Percentiles rank a stretch among this genome's conserved stretches.
Conservation (phyloP, 805 yeast species). For the Saturnispora hagleri region DNA sequence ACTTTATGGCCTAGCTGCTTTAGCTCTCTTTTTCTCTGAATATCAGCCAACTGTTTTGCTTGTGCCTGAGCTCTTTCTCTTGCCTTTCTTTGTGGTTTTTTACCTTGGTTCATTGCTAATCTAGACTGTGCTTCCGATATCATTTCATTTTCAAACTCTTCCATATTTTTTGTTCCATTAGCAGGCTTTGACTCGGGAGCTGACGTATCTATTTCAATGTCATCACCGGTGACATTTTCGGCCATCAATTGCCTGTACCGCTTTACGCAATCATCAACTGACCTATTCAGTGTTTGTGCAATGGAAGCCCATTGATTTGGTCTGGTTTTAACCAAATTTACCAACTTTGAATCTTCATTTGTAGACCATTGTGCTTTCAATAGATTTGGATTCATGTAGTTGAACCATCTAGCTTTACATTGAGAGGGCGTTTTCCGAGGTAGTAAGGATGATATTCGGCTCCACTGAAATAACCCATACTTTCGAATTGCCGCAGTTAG, state of each 20-base stretch:
- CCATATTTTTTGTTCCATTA: slow-evolving; percentile 48
- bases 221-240: slow-evolving; percentile 29
- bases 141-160: slow-evolving; percentile 88
- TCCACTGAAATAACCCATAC: slow-evolving; percentile 93
- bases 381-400: slow-evolving; percentile 72
- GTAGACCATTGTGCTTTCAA: slow-evolving; percentile 57
- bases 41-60: slow-evolving; percentile 59
- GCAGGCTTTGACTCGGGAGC: slow-evolving; percentile 73
- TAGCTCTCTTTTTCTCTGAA: slow-evolving; percentile 74
- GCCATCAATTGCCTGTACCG: slow-evolving; percentile 68
- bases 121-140: slow-evolving; percentile 90
- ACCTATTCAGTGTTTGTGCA: slow-evolving; percentile 70
- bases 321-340: slow-evolving; percentile 55
- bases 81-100: slow-evolving; percentile 84
- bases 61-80: slow-evolving; percentile 79
- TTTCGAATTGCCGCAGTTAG: slow-evolving; percentile 85
- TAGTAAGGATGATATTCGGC: slow-evolving; percentile 78
- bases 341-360: slow-evolving; percentile 66
- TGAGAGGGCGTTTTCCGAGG: slow-evolving; percentile 84
- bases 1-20: slow-evolving; percentile 64
- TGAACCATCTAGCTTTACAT: slow-evolving; percentile 88
- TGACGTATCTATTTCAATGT: slow-evolving; percentile 8
- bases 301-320: slow-evolving; percentile 96
- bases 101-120: slow-evolving; percentile 86
- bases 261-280: slow-evolving; percentile 81